Percentiles rank a stretch among this genome's conserved stretches.
These are phyloP conservation scores for Fragaria vesca DNA, from an alignment of 306 rosid species.

Conservation along the genomic window DNA sequence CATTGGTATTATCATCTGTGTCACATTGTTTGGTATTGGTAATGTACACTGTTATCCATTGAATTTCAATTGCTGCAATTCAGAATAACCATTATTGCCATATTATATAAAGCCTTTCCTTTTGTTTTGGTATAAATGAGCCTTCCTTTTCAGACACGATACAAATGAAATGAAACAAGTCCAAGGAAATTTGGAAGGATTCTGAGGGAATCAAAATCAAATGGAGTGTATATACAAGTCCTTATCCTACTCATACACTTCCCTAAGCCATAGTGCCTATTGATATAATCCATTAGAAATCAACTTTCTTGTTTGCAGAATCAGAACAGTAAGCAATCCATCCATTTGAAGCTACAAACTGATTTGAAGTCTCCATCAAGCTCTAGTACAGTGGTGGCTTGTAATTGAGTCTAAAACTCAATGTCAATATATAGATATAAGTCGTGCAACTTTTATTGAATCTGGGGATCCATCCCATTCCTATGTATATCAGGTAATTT, in stretches of 20 bases:
- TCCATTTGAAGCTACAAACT: not conserved
- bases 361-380: too few relatives aligned
- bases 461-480: not conserved
- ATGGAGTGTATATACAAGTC: not conserved
- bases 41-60: not conserved
- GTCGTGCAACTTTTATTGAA: not conserved
- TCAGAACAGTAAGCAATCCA: not conserved
- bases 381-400: too few relatives aligned
- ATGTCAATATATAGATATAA: too few relatives aligned
- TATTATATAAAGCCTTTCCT: not conserved
- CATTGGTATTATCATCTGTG: not conserved
- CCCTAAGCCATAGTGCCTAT: not conserved
- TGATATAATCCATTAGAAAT: not conserved
- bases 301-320: not conserved
- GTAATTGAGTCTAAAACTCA: not conserved
- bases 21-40: not conserved
- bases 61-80: not conserved
- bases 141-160: not conserved
- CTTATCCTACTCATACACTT: not conserved
- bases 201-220: not conserved
- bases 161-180: not conserved
- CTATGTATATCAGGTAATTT: not conserved
- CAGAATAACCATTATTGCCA: not conserved
- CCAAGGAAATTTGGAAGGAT: not conserved
- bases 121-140: not conserved